Conservation (phyloP, 139 green algal genomes). For the Coelastrella sp. region DNA sequence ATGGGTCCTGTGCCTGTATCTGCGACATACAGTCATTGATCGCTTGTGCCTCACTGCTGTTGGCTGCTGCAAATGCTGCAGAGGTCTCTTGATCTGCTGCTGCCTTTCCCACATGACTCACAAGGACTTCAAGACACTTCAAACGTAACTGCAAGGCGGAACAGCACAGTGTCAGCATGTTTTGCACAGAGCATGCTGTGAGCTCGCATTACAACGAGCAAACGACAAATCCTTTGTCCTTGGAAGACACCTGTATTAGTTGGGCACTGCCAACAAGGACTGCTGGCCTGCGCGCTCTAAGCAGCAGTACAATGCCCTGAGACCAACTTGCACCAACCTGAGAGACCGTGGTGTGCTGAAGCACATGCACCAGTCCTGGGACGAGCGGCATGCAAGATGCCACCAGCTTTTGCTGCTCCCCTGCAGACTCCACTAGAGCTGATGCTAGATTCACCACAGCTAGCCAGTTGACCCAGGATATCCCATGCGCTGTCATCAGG, state of each 20-base stretch:
- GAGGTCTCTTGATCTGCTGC: no score
- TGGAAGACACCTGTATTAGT: not conserved
- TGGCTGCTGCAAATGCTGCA: not conserved
- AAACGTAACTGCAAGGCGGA: not conserved
- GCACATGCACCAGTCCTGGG: not conserved
- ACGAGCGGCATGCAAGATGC: not conserved
- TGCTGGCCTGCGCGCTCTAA: not conserved
- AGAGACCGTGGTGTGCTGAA: conserved; percentile 32
- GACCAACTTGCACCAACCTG: not conserved
- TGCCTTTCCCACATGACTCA: no score
- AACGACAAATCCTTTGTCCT: not conserved
- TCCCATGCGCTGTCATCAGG: not conserved
- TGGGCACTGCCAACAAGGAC: not conserved
- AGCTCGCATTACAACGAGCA: not conserved
- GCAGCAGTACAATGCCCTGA: not conserved
- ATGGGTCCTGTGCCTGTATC: not conserved
- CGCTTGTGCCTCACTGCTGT: not conserved
- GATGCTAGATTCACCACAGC: conserved; percentile 3
- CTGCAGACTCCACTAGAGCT: not conserved
- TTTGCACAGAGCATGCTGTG: not conserved
- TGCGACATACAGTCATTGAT: not conserved
- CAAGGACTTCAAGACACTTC: conserved; percentile 20
- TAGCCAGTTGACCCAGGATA: conserved; percentile 14
- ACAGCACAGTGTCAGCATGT: not conserved
- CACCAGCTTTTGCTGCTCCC: no score